Percentiles rank a stretch among this genome's conserved stretches.
Evolutionary conservation across 306 rosid species (phyloP).

Genomic region (Trifolium subterraneum): DNA sequence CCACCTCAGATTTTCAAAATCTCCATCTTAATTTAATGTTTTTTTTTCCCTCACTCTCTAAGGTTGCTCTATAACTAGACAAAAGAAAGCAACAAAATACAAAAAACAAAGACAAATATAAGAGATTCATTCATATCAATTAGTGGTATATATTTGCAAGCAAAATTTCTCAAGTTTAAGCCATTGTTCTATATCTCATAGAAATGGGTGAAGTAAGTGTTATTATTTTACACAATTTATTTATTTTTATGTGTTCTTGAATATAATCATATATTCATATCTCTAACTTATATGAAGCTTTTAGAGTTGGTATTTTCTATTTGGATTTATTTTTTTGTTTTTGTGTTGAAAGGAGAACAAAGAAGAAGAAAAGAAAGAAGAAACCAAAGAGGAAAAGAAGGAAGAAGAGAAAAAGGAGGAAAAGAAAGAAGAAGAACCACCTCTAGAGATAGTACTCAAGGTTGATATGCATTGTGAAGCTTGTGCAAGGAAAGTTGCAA

Average conservation of each 20-base stretch:
- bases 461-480: constrained; percentile 99
- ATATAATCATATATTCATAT: neutral
- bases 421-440: constrained; percentile 55
- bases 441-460: constrained; percentile 78
- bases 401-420: constrained; percentile 30
- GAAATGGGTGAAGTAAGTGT: constrained; percentile 79
- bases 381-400: constrained; percentile 51
- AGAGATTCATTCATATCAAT: constrained; percentile 20
- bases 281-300: neutral
- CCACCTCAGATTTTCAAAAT: constrained; percentile 70
- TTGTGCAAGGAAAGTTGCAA: constrained; percentile 87
- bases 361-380: constrained; percentile 49
- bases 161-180: constrained; percentile 37
- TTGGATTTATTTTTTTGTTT: neutral
- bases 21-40: constrained; percentile 51
- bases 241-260: neutral
- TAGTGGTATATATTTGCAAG: constrained; percentile 34
- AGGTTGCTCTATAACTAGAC: constrained; percentile 21
- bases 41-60: constrained; percentile 20
- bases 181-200: constrained; percentile 40
- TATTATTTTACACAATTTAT: constrained; percentile 11
- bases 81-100: neutral
- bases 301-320: neutral
- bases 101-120: neutral
- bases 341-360: constrained; percentile 51